These are phyloP conservation scores for Triangularia setosa DNA, from an alignment of 2,329 filamentous ascomycete species.

Conservation along the genomic window DNA sequence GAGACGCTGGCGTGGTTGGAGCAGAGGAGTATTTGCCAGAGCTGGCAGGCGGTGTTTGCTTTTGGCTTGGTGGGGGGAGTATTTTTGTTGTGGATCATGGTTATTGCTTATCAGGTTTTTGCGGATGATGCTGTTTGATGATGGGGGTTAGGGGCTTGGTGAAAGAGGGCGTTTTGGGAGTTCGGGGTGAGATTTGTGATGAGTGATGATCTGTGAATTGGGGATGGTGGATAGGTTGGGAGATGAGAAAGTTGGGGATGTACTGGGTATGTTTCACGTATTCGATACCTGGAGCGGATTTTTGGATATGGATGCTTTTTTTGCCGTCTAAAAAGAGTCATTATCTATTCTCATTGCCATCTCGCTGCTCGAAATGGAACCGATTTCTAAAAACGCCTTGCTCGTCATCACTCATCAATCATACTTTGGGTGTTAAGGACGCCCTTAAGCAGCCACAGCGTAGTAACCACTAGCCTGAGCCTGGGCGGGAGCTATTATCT, in stretches of 20 bases:
- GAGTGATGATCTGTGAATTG: neutral
- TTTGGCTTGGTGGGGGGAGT: constrained; percentile 57
- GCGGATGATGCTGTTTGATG: constrained; percentile 28
- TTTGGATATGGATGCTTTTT: neutral
- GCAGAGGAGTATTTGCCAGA: constrained; percentile 61
- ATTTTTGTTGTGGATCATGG: constrained; percentile 65
- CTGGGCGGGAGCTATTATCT: neutral
- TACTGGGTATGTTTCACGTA: neutral
- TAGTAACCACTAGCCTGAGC: neutral
- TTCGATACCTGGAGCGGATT: neutral
- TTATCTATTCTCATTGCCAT: neutral
- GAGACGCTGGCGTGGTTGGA: constrained; percentile 61
- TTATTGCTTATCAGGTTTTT: constrained; percentile 65
- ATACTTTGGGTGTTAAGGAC: neutral
- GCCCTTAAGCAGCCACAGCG: neutral
- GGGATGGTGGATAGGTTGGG: neutral
- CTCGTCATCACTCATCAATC: neutral
- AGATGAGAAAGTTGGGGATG: neutral
- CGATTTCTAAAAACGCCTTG: neutral
- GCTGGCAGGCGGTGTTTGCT: constrained; percentile 61
- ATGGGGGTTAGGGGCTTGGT: neutral
- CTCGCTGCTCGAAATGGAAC: neutral
- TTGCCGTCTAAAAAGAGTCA: neutral
- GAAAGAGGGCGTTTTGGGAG: too few species aligned
- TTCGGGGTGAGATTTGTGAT: neutral